Percentiles rank a stretch among this genome's conserved stretches.
These are phyloP conservation scores for Saccharomycopsis lassenensis DNA, from an alignment of 805 yeast species.

Conservation along the genomic window DNA sequence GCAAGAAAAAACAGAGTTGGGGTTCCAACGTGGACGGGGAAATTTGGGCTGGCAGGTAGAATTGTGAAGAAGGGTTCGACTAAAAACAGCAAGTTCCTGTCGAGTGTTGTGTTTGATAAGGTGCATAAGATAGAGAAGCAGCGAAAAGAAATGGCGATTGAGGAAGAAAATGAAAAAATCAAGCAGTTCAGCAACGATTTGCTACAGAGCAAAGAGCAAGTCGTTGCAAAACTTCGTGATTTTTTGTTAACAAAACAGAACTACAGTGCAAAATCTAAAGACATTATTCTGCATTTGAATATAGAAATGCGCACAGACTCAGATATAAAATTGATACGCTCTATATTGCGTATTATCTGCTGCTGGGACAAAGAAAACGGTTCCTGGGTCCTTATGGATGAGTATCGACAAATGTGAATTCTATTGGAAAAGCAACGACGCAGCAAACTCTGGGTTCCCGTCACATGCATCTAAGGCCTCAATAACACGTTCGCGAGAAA, in stretches of 20 bases:
- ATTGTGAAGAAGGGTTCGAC: constrained; percentile 19
- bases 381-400: constrained; percentile 59
- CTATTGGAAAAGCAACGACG: constrained; percentile 52
- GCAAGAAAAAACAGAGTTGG: constrained; percentile 44
- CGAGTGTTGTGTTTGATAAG: too few relatives aligned
- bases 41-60: constrained; percentile 75
- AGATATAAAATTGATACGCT: constrained; percentile 51
- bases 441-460: constrained; percentile 83
- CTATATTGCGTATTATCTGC: constrained; percentile 58
- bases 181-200: constrained; percentile 5
- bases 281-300: constrained; percentile 30
- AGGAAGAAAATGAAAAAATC: background rate
- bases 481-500: constrained; percentile 50
- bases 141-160: background rate
- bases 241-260: constrained; percentile 29
- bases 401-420: constrained; percentile 25
- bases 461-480: constrained; percentile 52
- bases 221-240: constrained; percentile 29
- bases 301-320: constrained; percentile 33
- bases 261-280: constrained; percentile 37
- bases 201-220: constrained; percentile 19
- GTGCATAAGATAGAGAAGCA: too few relatives aligned
- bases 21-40: constrained; percentile 95
- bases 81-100: too few relatives aligned
- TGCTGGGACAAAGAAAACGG: constrained; percentile 46